These are phyloP conservation scores for Leccinum fallax DNA, from an alignment of 1,284 basidiomycete genomes.

Conservation along the genomic window DNA sequence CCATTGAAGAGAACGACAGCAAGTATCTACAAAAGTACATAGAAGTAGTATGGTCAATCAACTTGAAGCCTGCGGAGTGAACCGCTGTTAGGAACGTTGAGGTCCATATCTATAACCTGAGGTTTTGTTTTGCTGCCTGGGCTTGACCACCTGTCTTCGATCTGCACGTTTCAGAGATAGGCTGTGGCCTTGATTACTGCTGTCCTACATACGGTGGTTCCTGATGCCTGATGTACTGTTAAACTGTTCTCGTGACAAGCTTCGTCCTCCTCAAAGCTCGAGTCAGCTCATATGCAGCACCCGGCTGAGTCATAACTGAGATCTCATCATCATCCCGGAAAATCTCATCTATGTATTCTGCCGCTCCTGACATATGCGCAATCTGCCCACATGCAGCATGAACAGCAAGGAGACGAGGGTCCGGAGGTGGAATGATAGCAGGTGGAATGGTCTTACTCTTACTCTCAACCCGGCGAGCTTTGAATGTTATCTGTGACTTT, in stretches of 20 bases:
- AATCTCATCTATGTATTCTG: not conserved
- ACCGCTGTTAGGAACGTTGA: too few species aligned
- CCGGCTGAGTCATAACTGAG: not conserved
- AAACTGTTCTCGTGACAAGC: too few species aligned
- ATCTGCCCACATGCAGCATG: not conserved
- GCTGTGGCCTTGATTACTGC: too few species aligned
- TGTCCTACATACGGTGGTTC: too few species aligned
- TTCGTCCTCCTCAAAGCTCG: not conserved
- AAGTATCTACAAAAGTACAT: slow-evolving; percentile 19
- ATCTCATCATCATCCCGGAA: not conserved
- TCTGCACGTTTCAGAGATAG: too few species aligned
- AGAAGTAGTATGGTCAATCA: not conserved
- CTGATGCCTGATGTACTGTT: too few species aligned
- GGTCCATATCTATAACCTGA: too few species aligned
- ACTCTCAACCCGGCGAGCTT: not conserved
- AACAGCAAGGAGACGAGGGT: not conserved
- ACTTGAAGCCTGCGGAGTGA: too few species aligned
- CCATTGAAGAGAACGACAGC: not conserved
- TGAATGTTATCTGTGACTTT: not conserved
- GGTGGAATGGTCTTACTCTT: too few species aligned
- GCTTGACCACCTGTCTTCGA: too few species aligned
- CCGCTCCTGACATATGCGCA: not conserved
- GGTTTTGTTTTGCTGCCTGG: too few species aligned
- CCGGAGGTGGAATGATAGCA: not conserved
- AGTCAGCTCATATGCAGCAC: not conserved